Conservation (phyloP, 495 filamentous ascomycete genomes). For the Staphylotrichum longicolle region DNA sequence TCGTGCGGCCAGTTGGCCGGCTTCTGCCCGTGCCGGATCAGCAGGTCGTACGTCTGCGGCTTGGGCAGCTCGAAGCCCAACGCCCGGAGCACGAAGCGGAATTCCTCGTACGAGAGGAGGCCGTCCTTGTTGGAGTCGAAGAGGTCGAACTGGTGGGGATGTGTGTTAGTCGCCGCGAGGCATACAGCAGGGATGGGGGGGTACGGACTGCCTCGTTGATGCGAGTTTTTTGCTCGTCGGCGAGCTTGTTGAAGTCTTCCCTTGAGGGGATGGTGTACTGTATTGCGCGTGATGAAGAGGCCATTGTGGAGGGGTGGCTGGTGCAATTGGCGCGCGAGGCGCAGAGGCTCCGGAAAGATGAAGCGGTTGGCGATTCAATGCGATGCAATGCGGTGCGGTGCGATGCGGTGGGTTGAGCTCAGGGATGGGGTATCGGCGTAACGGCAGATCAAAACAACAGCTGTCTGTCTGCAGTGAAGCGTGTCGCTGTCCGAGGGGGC, state of each 20-base stretch:
- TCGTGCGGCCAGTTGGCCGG: constrained; percentile 37
- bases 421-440: not conserved
- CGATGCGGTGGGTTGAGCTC: no score
- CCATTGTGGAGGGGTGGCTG: constrained; percentile 24
- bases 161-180: not conserved
- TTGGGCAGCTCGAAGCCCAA: constrained; percentile 72
- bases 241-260: constrained; percentile 38
- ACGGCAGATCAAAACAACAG: not conserved
- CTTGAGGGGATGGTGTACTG: constrained; percentile 37
- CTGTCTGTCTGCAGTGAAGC: not conserved
- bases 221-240: constrained; percentile 39
- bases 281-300: constrained; percentile 30
- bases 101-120: constrained; percentile 94
- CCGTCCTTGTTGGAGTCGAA: constrained; percentile 97
- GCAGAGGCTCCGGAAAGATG: constrained; percentile 1
- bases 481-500: constrained; percentile 7
- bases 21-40: constrained; percentile 37
- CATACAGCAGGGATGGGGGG: not conserved
- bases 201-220: constrained; percentile 35
- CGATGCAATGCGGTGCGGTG: not conserved
- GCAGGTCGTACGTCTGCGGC: constrained; percentile 38
- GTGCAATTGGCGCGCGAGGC: constrained; percentile 3
- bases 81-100: constrained; percentile 95
- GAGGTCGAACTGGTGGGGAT: constrained; percentile 70
- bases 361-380: constrained; percentile 4